Base-by-base conservation (phyloP, 345 rosid species). In the Capsella bursapastoris region DNA sequence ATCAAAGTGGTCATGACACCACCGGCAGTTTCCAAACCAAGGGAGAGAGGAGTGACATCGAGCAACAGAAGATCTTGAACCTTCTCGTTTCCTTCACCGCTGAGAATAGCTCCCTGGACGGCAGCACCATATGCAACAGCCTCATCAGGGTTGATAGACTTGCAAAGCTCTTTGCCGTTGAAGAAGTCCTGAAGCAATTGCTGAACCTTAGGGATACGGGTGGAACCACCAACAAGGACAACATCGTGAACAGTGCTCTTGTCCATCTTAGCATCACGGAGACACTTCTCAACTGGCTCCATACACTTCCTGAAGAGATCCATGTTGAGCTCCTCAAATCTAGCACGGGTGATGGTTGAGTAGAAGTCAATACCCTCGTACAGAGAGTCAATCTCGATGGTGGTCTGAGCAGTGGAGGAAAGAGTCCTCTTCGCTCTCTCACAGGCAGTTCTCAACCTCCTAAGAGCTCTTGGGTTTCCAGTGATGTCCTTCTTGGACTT, bases 81-180 rank as follows among this genome's bases (percentile, higher is more conserved):
- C 83, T 88, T 90, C 88, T 90, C 96, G 14, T 88, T 88, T 38
- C 93, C 92, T 77, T 90, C 88, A 66, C 83, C 93, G 2, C 91
- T 86, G 80, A 90, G 86, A 48, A 90, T 90, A 64, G 96, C 96
- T 53, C 93, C 91, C 71, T 90, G 93, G 35, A 90, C 93, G 2
- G 91, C 96, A 47, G 96, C 96, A 80, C 96, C 94, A 14, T 87
- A 88, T 12, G 93, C 96, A 80, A 90, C 94, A 4, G 92, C 96
- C 80, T 90, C 96, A 38, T 90, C 90, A 0, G 90, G 96, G 83
- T 90, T 90, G 75, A 88, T 90, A 60, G 87, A 86, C 79, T 90
- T 88, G 85, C 91, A 90, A 1, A 90, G 88, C 80, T 90, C 96
- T 80, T 90, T 90, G 8, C 93, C 93, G 35, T 90, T 90, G 74